Conservation (phyloP, 768 basidiomycete species). For the Kwoniella mangroviensis region DNA sequence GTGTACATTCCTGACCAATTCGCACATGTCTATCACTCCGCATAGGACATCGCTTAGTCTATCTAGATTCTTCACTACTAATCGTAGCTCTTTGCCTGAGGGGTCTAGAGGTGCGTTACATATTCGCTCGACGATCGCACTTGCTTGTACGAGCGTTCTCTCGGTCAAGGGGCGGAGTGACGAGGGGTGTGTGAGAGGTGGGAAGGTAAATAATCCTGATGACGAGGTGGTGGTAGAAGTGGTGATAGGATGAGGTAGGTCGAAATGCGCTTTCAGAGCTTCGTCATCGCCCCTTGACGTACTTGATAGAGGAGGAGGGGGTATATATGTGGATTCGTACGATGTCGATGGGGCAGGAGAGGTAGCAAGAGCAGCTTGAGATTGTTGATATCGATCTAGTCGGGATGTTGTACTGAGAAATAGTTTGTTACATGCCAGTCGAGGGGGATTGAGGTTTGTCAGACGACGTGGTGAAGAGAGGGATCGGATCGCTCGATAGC, state of each 20-base stretch:
- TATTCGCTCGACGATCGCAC: constrained; percentile 81
- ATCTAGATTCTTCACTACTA: constrained; percentile 94
- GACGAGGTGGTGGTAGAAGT: constrained; percentile 14
- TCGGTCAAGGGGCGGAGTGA: constrained; percentile 75
- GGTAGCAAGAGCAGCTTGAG: constrained; percentile 27
- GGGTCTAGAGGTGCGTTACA: constrained; percentile 65
- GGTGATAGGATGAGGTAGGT: constrained; percentile 26
- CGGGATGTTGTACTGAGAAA: constrained; percentile 10
- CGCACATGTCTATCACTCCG: constrained; percentile 93
- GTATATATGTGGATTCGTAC: constrained; percentile 12
- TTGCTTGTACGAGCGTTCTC: constrained; percentile 78
- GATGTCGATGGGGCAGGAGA: constrained; percentile 12
- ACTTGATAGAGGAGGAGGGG: constrained; percentile 14
- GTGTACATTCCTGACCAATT: constrained; percentile 90
- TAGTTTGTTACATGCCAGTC: background rate
- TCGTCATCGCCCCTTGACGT: constrained; percentile 29
- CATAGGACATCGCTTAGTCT: constrained; percentile 94
- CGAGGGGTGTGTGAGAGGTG: constrained; percentile 69
- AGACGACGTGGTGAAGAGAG: background rate
- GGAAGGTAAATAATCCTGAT: constrained; percentile 80
- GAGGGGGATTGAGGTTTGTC: background rate
- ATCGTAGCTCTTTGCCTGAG: constrained; percentile 73
- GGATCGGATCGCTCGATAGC: background rate
- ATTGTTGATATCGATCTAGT: constrained; percentile 5
- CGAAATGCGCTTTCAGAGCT: constrained; percentile 42